Evolutionary conservation across 805 yeast species (phyloP).

Genomic region (Ogataea polymorpha): DNA sequence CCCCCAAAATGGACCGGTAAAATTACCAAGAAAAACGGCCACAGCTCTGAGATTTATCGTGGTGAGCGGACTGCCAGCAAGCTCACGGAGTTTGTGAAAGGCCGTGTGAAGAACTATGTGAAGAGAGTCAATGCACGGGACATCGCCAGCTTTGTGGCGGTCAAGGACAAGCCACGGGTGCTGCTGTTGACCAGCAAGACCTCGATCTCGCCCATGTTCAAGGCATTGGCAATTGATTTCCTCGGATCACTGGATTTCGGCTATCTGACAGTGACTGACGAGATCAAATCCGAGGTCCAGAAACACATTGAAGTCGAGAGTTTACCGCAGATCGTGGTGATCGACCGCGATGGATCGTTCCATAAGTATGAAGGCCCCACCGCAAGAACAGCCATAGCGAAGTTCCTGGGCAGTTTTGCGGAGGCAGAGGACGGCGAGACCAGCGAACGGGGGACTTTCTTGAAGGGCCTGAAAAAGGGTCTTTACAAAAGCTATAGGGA

Average conservation of each 20-base stretch:
- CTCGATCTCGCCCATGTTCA: conserved; percentile 52
- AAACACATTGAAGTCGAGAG: conserved; percentile 11
- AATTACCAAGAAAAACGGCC: conserved; percentile 27
- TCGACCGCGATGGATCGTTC: conserved; percentile 20
- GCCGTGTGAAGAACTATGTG: conserved; percentile 65
- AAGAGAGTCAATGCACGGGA: conserved; percentile 42
- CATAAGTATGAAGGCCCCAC: conserved; percentile 30
- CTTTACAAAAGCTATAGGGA: conserved; percentile 22
- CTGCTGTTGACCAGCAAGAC: conserved; percentile 52
- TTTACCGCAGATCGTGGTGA: conserved; percentile 25
- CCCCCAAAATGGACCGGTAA: conserved; percentile 59
- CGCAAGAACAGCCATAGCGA: conserved; percentile 31
- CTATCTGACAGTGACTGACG: conserved; percentile 34
- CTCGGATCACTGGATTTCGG: conserved; percentile 49
- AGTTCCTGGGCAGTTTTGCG: conserved; percentile 32
- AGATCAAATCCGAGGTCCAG: conserved; percentile 13
- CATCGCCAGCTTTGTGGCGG: conserved; percentile 28
- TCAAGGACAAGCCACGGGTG: conserved; percentile 34
- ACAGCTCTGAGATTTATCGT: conserved; percentile 53
- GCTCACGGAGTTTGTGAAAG: conserved; percentile 50
- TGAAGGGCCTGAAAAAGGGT: conserved; percentile 24
- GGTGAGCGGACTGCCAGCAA: conserved; percentile 60
- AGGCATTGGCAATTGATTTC: conserved; percentile 69
- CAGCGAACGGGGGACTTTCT: conserved; percentile 24
- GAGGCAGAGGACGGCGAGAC: conserved; percentile 35